Conservation (phyloP, 2,329 filamentous ascomycete genomes). For the Nemania serpens region DNA sequence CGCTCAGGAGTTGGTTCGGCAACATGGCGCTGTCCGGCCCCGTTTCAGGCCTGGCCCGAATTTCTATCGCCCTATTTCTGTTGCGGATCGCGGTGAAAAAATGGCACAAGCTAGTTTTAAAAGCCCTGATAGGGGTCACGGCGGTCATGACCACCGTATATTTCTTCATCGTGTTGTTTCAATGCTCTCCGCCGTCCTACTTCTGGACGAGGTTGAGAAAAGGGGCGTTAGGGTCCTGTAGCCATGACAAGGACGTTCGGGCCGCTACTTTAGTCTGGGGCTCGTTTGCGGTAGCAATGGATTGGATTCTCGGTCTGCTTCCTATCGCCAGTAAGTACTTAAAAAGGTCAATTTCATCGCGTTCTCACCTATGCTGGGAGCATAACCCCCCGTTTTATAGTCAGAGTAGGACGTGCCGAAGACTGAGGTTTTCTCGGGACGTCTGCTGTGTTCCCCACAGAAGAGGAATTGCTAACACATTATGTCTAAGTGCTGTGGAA, state of each 20-base stretch:
- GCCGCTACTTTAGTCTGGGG: constrained; percentile 52
- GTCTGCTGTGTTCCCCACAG: too few species aligned
- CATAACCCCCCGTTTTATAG: neutral
- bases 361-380: neutral
- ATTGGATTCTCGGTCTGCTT: constrained; percentile 55
- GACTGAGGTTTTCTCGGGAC: neutral
- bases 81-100: constrained; percentile 45
- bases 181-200: constrained; percentile 53
- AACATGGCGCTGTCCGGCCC: constrained; percentile 49
- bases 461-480: constrained; percentile 2
- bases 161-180: constrained; percentile 54
- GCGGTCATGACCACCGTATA: constrained; percentile 44
- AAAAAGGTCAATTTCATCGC: neutral
- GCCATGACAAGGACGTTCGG: constrained; percentile 47
- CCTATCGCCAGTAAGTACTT: constrained; percentile 49
- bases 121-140: constrained; percentile 43
- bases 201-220: constrained; percentile 52
- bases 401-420: neutral
- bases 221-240: constrained; percentile 46
- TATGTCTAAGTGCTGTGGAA: constrained; percentile 49
- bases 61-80: constrained; percentile 48
- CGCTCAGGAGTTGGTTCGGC: constrained; percentile 46
- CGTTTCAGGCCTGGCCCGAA: constrained; percentile 46
- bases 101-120: constrained; percentile 44
- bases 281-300: constrained; percentile 49